A percentile compares a stretch with the other conserved stretches of the same genome.
These are phyloP conservation scores for Venustampulla echinocandica DNA, from an alignment of 495 filamentous ascomycete genomes.

Conservation along the genomic window DNA sequence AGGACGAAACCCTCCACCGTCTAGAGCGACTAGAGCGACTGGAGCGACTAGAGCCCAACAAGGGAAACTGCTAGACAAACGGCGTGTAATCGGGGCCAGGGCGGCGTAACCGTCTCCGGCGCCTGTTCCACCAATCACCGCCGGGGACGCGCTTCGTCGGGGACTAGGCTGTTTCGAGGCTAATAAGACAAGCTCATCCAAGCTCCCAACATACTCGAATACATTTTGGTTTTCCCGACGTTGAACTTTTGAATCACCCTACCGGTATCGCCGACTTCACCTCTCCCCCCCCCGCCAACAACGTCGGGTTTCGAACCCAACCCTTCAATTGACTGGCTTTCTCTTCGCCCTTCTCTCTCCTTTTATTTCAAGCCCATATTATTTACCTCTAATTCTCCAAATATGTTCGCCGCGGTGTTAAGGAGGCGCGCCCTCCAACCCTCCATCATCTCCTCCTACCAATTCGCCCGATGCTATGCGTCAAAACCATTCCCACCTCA, in stretches of 20 bases:
- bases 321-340: constrained; percentile 24
- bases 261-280: too few relatives aligned
- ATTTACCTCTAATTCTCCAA: constrained; percentile 20
- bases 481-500: constrained; percentile 70
- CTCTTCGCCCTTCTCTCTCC: constrained; percentile 19
- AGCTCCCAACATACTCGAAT: constrained; percentile 10
- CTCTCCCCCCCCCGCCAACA: constrained; percentile 9
- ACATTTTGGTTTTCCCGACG: neutral
- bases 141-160: too few relatives aligned
- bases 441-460: constrained; percentile 31
- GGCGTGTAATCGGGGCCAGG: too few relatives aligned
- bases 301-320: constrained; percentile 11
- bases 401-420: constrained; percentile 46
- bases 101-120: too few relatives aligned
- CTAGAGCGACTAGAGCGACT: too few relatives aligned
- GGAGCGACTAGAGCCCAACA: too few relatives aligned
- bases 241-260: neutral
- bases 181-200: constrained; percentile 1
- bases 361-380: constrained; percentile 24
- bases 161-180: too few relatives aligned
- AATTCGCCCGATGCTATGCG: constrained; percentile 49
- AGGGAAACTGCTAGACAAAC: too few relatives aligned
- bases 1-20: too few relatives aligned
- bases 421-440: constrained; percentile 44
- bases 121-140: neutral